Conservation (phyloP, 345 rosid species). For the Raphanus sativus region DNA sequence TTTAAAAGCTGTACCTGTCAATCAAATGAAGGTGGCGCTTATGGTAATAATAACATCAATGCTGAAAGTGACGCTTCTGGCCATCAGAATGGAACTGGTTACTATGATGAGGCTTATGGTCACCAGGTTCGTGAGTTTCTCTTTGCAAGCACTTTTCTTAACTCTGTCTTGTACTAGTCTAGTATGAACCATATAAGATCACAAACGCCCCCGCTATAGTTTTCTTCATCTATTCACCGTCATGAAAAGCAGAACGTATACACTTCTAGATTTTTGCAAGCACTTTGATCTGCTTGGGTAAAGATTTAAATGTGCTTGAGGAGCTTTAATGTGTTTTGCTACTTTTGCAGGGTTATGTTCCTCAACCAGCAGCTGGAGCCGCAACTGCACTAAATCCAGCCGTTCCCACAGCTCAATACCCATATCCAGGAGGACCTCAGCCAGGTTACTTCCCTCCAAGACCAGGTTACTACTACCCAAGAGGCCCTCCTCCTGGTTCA, state of each 20-base stretch:
- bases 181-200: neutral
- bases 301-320: conserved; percentile 2
- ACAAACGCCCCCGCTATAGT: neutral
- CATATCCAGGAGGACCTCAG: conserved; percentile 55
- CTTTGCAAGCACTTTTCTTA: conserved; percentile 3
- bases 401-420: conserved; percentile 33
- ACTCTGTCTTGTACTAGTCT: neutral
- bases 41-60: conserved; percentile 52
- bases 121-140: conserved; percentile 55
- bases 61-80: conserved; percentile 53
- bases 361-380: conserved; percentile 40
- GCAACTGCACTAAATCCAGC: conserved; percentile 39
- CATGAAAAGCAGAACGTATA: neutral
- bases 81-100: conserved; percentile 44
- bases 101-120: conserved; percentile 56
- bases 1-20: conserved; percentile 14
- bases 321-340: neutral
- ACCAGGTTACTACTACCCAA: conserved; percentile 45
- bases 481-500: conserved; percentile 32
- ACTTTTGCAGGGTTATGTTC: conserved; percentile 47
- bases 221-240: neutral
- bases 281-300: neutral
- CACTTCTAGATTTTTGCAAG: too few relatives aligned
- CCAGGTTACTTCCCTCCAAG: conserved; percentile 52
- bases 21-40: conserved; percentile 53